Evolutionary conservation across 2,329 filamentous ascomycete genomes (phyloP).

Genomic region (Trichoderma sp.): DNA sequence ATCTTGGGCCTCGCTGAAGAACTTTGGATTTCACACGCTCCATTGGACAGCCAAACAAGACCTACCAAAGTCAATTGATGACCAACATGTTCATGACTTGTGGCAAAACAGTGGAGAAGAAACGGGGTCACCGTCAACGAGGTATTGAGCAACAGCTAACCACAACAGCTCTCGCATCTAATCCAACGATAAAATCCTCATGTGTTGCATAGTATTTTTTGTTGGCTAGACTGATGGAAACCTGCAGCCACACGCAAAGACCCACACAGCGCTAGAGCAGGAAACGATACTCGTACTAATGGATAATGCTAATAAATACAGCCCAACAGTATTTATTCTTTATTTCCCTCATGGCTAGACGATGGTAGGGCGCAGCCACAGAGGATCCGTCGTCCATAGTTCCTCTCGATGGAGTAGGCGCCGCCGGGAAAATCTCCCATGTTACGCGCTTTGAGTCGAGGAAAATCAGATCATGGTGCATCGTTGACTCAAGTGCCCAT

Average conservation of each 20-base stretch:
- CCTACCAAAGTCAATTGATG: not conserved
- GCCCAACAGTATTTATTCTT: slow-evolving; percentile 6
- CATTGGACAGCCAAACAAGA: not conserved
- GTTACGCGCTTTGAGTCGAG: not conserved
- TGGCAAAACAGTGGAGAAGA: not conserved
- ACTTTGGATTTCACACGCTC: not conserved
- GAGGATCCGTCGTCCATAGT: slow-evolving; percentile 15
- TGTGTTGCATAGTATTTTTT: not conserved
- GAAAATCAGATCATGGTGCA: not conserved
- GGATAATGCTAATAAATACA: not conserved
- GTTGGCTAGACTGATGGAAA: slow-evolving; percentile 1
- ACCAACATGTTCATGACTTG: not conserved
- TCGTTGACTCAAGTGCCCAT: not conserved
- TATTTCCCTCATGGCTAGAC: slow-evolving; percentile 9
- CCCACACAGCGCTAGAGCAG: slow-evolving; percentile 12
- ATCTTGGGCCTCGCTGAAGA: slow-evolving; percentile 3
- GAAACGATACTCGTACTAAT: not conserved
- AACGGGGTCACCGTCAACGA: not conserved
- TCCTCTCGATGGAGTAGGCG: slow-evolving; percentile 4
- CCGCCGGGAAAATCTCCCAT: not conserved
- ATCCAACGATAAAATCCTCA: not conserved
- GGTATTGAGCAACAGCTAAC: not conserved
- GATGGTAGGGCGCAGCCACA: slow-evolving; percentile 1
- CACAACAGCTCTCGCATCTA: not conserved
- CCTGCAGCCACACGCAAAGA: slow-evolving; percentile 14